Evolutionary conservation across 2,329 filamentous ascomycete species (phyloP), one percentile per base, ranked within the genome.

Genomic region (Penicillium italicum): DNA sequence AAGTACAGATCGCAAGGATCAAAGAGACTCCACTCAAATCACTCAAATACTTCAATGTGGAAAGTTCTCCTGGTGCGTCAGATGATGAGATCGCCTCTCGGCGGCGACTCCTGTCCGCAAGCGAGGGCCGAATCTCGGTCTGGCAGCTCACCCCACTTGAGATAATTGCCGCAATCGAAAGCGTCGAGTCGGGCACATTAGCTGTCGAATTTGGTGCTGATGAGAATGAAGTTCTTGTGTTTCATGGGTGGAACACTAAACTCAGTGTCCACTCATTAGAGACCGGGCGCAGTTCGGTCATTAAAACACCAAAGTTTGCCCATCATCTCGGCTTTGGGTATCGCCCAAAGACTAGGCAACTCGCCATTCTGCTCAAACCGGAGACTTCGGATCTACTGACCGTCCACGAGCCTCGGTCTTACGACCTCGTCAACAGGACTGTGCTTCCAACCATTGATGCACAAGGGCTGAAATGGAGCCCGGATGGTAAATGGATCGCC

Each of bases 401-500:
- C 1, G 67, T 77, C 5, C 74, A 76, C 53, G 68, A 74, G 28
- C 63, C 63, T 43, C 54, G 60, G 30, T 68, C 71, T 1, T 74
- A 76, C 49, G 69, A 72, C 20, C 61, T 70, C 2, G 62, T 75
- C 5, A 64, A 64, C 10, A 69, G 67, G 9, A 65, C 71, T 6
- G 64, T 70, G 2, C 66, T 82, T 7, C 62, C 80, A 1, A 85
- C 82, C 2, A 66, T 76, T 16, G 83, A 86, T 71, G 83, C 81
- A 1, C 80, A 82, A 57, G 80, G 80, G 0, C 51, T 86, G 34
- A 80, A 79, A 65, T 86, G 83, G 83, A 85, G 81, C 59, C 77
- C 78, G 0, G 81, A 85, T 68, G 82, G 83, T 4, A 74, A 76
- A 56, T 86, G 84, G 84, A 71, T 86, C 55, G 80, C 78, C 1